Base-by-base conservation (phyloP, 192 early-diverging fungal species). In the Paraglomus brasilianum region DNA sequence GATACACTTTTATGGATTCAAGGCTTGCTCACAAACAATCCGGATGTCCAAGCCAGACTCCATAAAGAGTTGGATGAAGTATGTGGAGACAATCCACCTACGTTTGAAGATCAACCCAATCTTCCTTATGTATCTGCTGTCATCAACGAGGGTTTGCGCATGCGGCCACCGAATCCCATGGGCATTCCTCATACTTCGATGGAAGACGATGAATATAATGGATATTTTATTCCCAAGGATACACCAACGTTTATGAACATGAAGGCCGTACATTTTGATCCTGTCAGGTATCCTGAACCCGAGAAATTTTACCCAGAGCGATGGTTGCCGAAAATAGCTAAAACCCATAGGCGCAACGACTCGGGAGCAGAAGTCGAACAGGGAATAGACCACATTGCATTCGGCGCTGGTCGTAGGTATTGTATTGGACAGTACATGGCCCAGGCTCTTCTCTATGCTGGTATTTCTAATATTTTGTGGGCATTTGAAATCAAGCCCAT, bases 201-300 rank as follows among this genome's bases (percentile, higher is more conserved):
- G 19, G 19, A 71, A 60, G 53, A 65, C 24, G 76, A 77, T 49
- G 61, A 60, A 0, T 80, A 80, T 44, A 82, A 80, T 2, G 64
- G 67, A 4, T 84, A 78, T 71, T 68, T 77, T 2, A 77, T 88
- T 46, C 82, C 85, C 15, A 75, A 80, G 68, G 75, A 77, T 1
- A 72, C 85, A 0, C 81, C 77, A 47, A 69, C 87, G 8, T 69
- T 83, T 52, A 74, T 87, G 50, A 84, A 88, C 49, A 46, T 83
- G 9, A 78, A 81, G 75, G 81, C 84, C 8, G 77, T 87, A 55
- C 82, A 88, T 52, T 42, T 62, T n/a, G 73, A 80, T 42, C 64
- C 72, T 5, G 38, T 22, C 2, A 62, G 64, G 59, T 88, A 79
- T 30, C 75, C 75, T 0, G 53, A 82, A 0, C 85, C 87, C 1